Evolutionary conservation across 2,329 filamentous ascomycete genomes (phyloP), one percentile per base, ranked within the genome.

Genomic region (Penicillium sp.): DNA sequence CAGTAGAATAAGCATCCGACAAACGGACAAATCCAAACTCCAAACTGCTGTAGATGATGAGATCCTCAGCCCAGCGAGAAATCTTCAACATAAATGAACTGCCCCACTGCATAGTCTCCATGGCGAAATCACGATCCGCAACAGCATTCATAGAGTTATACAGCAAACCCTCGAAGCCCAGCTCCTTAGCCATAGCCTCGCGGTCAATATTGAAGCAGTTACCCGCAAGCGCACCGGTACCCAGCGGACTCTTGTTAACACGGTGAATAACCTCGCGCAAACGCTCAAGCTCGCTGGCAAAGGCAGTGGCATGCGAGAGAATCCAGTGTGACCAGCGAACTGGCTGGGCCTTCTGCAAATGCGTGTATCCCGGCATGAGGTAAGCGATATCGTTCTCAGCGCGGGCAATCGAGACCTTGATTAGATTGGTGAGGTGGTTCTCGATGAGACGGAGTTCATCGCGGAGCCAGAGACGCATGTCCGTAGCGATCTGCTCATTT

Each of bases 401-500:
- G 25, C 88, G 80, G 39, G 75, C 74, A 30, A 83, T 79, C 12
- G 84, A 81, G 40, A 90, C 86, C 62, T 81, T 76, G 34, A 95
- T 75, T 58, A 95, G 80, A 46, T 81, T 79, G 36, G 82, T 76
- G 4, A 95, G 77, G 60, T 84, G 82, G 30, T 61, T 68, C 60
- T 95, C 88, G 43, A 95, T 81, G 56, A 77, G 76, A 49, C 78
- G 79, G 50, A 95, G 75, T 73, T 87, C 80, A 56, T 91, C 84
- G 36, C 89, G 80, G 55, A 95, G 73, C 89, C 89, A 96, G 68
- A 95, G 76, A 53, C 89, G 84, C 87, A 95, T 92, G 64, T 95
- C 89, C 18, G 86, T 91, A 40, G 85, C 89, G 49, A 95, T 83
- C 73, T 95, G 90, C 72, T 96, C 90, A 65, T 95, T 95, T 60